phyloP scores from a whole-genome alignment of 2,329 filamentous ascomycete species.

The Diaporthe velutina region DNA sequence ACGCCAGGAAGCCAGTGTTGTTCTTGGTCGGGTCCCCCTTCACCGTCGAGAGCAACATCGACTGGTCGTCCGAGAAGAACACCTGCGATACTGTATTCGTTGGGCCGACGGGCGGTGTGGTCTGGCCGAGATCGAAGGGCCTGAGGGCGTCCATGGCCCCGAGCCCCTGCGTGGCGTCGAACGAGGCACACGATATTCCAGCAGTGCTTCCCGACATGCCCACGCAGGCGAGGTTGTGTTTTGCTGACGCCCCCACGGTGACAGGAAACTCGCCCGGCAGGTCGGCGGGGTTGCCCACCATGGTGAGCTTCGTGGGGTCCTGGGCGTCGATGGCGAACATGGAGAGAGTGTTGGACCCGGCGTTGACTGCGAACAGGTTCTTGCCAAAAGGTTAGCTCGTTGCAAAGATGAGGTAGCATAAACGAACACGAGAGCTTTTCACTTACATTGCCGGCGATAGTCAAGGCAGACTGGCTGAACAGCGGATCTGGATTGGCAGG shows the following conservation, averaged over 20 bases:
- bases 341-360: slow-evolving; percentile 64
- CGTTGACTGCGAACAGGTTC: slow-evolving; percentile 68
- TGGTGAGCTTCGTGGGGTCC: slow-evolving; percentile 58
- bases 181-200: slow-evolving; percentile 59
- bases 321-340: slow-evolving; percentile 59
- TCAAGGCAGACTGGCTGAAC: slow-evolving; percentile 63
- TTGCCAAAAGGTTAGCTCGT: slow-evolving; percentile 42
- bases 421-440: neutral
- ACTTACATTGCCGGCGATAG: slow-evolving; percentile 63
- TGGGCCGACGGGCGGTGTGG: slow-evolving; percentile 69
- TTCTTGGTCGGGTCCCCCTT: slow-evolving; percentile 70
- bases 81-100: slow-evolving; percentile 71
- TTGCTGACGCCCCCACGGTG: slow-evolving; percentile 61
- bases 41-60: slow-evolving; percentile 66
- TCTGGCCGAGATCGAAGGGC: slow-evolving; percentile 64
- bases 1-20: slow-evolving; percentile 68
- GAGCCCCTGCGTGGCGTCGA: slow-evolving; percentile 53
- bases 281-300: slow-evolving; percentile 56
- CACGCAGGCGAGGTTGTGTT: slow-evolving; percentile 60
- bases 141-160: slow-evolving; percentile 59
- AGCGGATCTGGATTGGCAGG: slow-evolving; percentile 63
- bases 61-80: slow-evolving; percentile 69
- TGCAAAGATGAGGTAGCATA: neutral
- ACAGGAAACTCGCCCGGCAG: slow-evolving; percentile 66
- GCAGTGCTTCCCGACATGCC: slow-evolving; percentile 58